Evolutionary conservation across 1,139 yeast genomes (phyloP), one percentile per base, ranked within the genome.

Genomic region (Saccharomyces hybrid): DNA sequence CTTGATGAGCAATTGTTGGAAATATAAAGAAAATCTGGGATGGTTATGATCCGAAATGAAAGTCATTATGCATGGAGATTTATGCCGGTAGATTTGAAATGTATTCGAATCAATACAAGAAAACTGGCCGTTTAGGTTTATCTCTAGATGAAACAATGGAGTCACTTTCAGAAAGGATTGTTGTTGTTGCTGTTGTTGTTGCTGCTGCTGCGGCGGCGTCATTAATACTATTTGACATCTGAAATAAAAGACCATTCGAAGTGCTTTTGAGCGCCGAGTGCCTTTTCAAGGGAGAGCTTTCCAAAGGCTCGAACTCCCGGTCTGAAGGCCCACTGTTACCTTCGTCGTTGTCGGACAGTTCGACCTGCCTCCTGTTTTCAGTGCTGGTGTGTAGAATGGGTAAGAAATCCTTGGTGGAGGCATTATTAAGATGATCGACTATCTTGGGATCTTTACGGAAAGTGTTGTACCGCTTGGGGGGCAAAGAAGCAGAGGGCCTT

Each of bases 391-490:
- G 7, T 5, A 38, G 8, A 23, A 23, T 20, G 9, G 57, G 53
- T 41, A 57, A 44, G 46, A 57, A 57, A 41, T 52, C 56, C 42
- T 44, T 42, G 7, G 53, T 52, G 9, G 56, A 50, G 31, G 44
- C 26, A 28, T 51, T 53, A 25, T 53, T 55, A 28, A 55, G 46
- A n/a, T 55, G 48, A 32, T 55, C 53, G 13, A 55, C 54, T 20
- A 55, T 54, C 34, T 48, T 51, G 5, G 52, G 56, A 47, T 54
- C 56, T 38, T 50, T 54, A 8, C 56, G 53, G 27, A 52, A 51
- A 23, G 42, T 46, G 13, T 48, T 52, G 52, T 57, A 57, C n/a
- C 60, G 50, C 49, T 51, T 55, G 9, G 60, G 55, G 9, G 16
- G 41, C 3, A 31, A 50, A 20, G 46, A 14, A 3, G 14, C 14